Evolutionary conservation across 768 basidiomycete species (phyloP), one percentile per base, ranked within the genome.

Genomic region (Dentipellis sp.): DNA sequence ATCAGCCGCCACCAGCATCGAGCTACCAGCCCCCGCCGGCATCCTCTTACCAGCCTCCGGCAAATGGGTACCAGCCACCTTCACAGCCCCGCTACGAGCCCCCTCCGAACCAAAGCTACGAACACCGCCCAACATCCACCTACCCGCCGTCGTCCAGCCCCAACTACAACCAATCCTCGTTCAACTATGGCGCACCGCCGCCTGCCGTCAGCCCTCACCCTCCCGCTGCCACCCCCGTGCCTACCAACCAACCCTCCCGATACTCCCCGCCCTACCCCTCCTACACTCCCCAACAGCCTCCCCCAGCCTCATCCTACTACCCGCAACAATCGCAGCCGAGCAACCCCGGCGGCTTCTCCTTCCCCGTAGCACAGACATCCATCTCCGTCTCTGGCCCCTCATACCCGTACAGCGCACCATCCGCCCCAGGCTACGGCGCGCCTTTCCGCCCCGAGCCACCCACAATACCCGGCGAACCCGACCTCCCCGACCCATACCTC

Each of bases 401-500:
- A 47, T 50, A 50, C 10, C 50, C 55, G 19, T 34, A 21, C 35
- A 0, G 36, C 55, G 2, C 60, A 42, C 19, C 45, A 50, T 40
- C 21, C 59, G 39, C 65, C 68, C 35, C 64, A 64, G 35, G 54
- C 56, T 17, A 60, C 61, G 9, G 59, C 63, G 4, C 66, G 36
- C 66, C 68, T 38, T 42, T 64, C n/a, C n/a, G n/a, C n/a, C n/a
- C n/a, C n/a, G n/a, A n/a, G n/a, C n/a, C n/a, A n/a, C n/a, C n/a
- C n/a, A n/a, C n/a, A n/a, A n/a, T n/a, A n/a, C 56, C 58, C 59
- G 65, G 34, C 61, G 71, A 19, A 67, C 71, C 38, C 59, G 70
- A 7, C 67, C 78, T 73, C 7, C 73, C 71, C 1, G 78, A 78
- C 60, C 74, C 76, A 23, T 73, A 77, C 60, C 67, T 76, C 9